Base-by-base conservation (phyloP, 2,329 filamentous ascomycete species). In the Colletotrichum lini region DNA sequence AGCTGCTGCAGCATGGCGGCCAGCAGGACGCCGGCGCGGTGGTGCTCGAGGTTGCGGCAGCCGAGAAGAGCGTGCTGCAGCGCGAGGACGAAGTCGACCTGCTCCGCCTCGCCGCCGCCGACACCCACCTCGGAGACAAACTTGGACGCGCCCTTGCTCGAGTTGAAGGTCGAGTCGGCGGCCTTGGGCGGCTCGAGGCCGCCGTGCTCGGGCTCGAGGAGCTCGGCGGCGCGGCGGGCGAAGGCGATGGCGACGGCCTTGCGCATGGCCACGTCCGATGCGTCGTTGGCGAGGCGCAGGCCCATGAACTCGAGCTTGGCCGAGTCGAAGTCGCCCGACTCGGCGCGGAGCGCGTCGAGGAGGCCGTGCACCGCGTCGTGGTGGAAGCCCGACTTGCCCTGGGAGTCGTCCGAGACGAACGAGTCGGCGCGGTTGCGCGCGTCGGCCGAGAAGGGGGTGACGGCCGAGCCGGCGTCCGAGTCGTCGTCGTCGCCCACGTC, bases 271-370 rank as follows among this genome's bases (percentile, higher is more conserved):
- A 92, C 89, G 78, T 98, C 96, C 1, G 94, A 95, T 2, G 96
- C 96, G 77, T 98, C 94, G 77, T 93, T 94, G 65, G 92, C 93
- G 80, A 99, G 94, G 13, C 96, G 92, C n/a, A 98, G 87, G 57
- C 94, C 94, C 85, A 95, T 97, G 73, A 99, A 93, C 80, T 99
- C 96, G 44, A 98, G 89, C 79, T 96, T 94, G 60, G 90, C 89
- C 2, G 86, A 87, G 77, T 98, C 95, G 74, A 97, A 96, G 79
- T 97, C 94, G 13, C 91, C 89, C 16, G 90, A 89, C 15, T 91
- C 90, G 26, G 91, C 92, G 62, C 93, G 92, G 52, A 98, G 87
- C 30, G 94, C 93, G 77, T 98, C 95, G 73, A 95, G 88, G n/a
- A 98, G 89, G 72, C 94, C 96, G 74, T 91, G 87, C 3, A 96